phyloP scores from a whole-genome alignment of 352 stramenopile species.

The Globisporangium ultimum region DNA sequence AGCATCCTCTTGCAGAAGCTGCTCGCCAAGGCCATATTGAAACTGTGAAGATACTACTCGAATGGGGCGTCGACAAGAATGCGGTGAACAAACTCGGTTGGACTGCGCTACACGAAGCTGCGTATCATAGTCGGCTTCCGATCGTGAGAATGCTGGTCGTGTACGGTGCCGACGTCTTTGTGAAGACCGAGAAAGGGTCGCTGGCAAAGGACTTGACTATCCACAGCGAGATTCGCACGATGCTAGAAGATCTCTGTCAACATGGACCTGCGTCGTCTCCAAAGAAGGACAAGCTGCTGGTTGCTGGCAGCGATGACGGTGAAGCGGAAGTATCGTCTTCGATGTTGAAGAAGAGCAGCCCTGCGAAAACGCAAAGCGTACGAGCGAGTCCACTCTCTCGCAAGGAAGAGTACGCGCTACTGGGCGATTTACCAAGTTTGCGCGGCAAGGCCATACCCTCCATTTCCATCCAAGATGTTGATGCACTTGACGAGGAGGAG shows the following conservation, averaged over 20 bases:
- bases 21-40: conserved; percentile 60
- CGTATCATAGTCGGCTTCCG: conserved; percentile 70
- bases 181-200: conserved; percentile 64
- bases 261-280: conserved; percentile 25
- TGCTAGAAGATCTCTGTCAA: conserved; percentile 69
- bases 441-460: conserved; percentile 24
- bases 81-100: conserved; percentile 67
- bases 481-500: background rate
- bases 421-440: conserved; percentile 68
- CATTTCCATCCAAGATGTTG: conserved; percentile 61
- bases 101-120: conserved; percentile 77
- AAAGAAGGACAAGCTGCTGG: conserved; percentile 18
- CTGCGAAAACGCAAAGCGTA: conserved; percentile 22
- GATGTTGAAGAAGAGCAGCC: conserved; percentile 26
- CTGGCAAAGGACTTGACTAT: conserved; percentile 74
- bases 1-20: conserved; percentile 62
- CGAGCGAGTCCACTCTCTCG: conserved; percentile 37
- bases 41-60: conserved; percentile 68
- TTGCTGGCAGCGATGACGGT: conserved; percentile 2
- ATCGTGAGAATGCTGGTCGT: conserved; percentile 78
- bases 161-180: conserved; percentile 66
- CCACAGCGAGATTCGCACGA: conserved; percentile 69
- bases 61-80: conserved; percentile 81
- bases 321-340: conserved; percentile 4
- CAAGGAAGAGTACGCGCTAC: conserved; percentile 78